Base-by-base conservation (phyloP, 2,329 filamentous ascomycete species). In the Pseudopithomyces maydicus region DNA sequence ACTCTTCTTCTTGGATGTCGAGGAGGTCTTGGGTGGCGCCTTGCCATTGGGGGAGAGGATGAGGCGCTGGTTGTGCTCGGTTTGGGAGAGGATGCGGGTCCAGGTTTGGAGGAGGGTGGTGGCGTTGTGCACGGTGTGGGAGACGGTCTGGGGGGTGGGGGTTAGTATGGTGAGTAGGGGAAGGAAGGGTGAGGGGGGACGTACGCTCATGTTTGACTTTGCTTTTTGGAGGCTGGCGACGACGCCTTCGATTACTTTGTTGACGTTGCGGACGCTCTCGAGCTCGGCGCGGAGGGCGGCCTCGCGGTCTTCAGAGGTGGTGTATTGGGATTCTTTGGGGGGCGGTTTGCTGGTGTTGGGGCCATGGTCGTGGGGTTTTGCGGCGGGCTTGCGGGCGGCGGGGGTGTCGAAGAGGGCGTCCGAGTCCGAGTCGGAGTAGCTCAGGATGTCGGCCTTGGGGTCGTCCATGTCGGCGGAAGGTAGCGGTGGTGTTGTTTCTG, bases 51-150 rank as follows among this genome's bases (percentile, higher is more conserved):
- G 90, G 70, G 97, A 90, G 44, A 98, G 83, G 43, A 99, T 89
- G 49, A 99, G 81, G 22, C 95, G 88, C 75, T 98, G 93, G 73
- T 96, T 98, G 78, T 99, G 95, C 77, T 99, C 95, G 4, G 95
- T 97, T 77, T 99, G 95, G 6, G 92, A 95, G 12, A 99, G 85
- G 64, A 99, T 97, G 51, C 92, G 88, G 8, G 92, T 96, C 94
- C 94, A 99, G 15, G 93, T 96, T 68, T 96, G 92, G 32, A 99
- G 87, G 14, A 99, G 85, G 1, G 90, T 90, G 14, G 93, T 96
- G 3, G 95, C 92, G 54, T 93, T 94, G 64, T 85, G 85, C 41
- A 98, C 92, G 2, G 95, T 97, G 59, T 85, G 85, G 52, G 90
- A 90, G 35, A 98, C 93, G 22, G 90, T 96, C 90, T 91, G 26